phyloP scores from a whole-genome alignment of 2,329 filamentous ascomycete genomes.

The Trichoderma lentiforme region DNA sequence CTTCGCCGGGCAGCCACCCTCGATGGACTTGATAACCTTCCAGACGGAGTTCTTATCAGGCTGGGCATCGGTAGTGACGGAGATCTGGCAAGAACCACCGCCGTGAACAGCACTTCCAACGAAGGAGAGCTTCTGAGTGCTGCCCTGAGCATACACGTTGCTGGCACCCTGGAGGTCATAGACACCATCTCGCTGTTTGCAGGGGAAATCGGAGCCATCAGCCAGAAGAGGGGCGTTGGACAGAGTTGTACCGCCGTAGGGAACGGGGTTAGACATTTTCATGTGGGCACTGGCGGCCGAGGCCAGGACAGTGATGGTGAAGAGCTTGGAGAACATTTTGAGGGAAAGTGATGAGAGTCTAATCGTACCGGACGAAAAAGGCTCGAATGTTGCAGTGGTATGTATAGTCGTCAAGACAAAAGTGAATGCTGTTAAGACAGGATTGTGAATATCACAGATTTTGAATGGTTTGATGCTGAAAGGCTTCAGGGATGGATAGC shows the following conservation, averaged over 20 bases:
- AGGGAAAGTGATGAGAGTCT: constrained; percentile 23
- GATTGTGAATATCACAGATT: constrained; percentile 19
- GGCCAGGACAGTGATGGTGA: constrained; percentile 55
- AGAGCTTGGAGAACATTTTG: constrained; percentile 51
- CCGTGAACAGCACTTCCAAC: constrained; percentile 75
- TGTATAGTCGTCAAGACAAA: constrained; percentile 29
- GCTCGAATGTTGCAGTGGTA: constrained; percentile 21
- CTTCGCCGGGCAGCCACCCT: constrained; percentile 76
- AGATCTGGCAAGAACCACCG: constrained; percentile 88
- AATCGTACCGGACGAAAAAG: constrained; percentile 34
- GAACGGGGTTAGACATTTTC: constrained; percentile 64
- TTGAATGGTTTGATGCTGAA: constrained; percentile 14
- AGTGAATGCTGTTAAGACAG: background rate
- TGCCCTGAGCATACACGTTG: constrained; percentile 55
- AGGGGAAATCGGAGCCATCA: constrained; percentile 71
- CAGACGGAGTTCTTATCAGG: constrained; percentile 67
- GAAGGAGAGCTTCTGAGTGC: constrained; percentile 55
- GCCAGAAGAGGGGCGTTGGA: constrained; percentile 62
- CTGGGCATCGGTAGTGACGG: constrained; percentile 72
- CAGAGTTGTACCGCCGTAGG: constrained; percentile 46
- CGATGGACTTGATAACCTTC: constrained; percentile 86
- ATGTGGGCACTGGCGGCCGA: constrained; percentile 70
- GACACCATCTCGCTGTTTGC: constrained; percentile 59
- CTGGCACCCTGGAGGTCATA: constrained; percentile 45
- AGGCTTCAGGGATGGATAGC: constrained; percentile 25